Evolutionary conservation across 768 basidiomycete genomes (phyloP), one percentile per base, ranked within the genome.

Genomic region (Suillus americanus): DNA sequence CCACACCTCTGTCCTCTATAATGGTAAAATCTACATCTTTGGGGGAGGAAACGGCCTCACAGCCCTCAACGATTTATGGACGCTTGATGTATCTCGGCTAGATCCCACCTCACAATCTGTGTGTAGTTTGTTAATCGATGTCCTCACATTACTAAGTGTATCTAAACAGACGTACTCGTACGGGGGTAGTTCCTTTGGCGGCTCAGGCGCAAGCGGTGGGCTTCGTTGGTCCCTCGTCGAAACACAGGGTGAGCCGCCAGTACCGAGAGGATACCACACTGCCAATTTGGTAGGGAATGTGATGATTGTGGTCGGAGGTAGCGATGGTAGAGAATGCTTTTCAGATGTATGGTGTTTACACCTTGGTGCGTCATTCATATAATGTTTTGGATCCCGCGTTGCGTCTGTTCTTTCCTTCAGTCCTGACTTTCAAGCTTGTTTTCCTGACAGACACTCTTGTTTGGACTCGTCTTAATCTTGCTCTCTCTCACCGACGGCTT

Each of bases 41-140:
- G 96, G 95, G 9, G 95, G 96, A n/a, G 95, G 96, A 3, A 96
- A 94, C 64, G 96, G 96, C 0, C 81, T 90, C 79, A 85, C 85
- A n/a, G 95, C 96, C 0, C 81, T 97, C 62, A 92, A 93, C 69
- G 95, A 97, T 74, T 79, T 96, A 23, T 97, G 95, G 94, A 86
- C 89, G 18, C 79, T 97, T 28, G 93, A 97, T 64, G 85, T 90
- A 0, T 82, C 78, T 40, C 78, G 80, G 60, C 69, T 76, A 48
- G 72, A 75, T 57, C 56, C 56, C n/a, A 66, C 65, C n/a, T 77
- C 69, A 18, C 56, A 57, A 57, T 38, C 56, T 18, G 56, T 57
- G 23, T 25, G 56, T 57, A 25, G 37, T 25, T 56, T 38, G 5
- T 57, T 57, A 51, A 9, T 18, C 14, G 40, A 1, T 9, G 10